A percentile compares a stretch with the other conserved stretches of the same genome.
phyloP scores from a whole-genome alignment of 441 rosid species.

The Adansonia rubrostipa region DNA sequence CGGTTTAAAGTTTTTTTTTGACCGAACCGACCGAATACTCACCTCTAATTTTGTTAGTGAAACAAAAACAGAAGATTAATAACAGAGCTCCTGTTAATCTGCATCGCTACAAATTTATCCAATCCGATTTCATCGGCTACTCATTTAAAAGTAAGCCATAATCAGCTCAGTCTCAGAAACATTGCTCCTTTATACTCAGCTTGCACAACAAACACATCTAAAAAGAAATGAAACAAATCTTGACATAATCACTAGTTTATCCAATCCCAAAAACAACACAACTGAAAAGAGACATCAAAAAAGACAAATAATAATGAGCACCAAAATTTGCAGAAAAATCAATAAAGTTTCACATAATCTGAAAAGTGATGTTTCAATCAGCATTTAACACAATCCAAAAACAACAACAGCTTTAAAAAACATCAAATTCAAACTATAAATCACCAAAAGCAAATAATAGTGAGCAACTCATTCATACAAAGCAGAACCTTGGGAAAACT shows the following conservation, averaged over 20 bases:
- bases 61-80: too few species aligned
- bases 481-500: neutral
- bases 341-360: neutral
- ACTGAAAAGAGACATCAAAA: too few species aligned
- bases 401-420: neutral
- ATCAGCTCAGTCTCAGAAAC: neutral
- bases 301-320: too few species aligned
- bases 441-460: neutral
- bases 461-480: neutral
- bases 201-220: neutral
- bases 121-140: neutral
- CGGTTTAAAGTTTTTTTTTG: too few species aligned
- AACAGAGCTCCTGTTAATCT: too few species aligned
- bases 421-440: constrained; percentile 1
- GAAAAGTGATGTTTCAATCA: neutral
- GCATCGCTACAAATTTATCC: neutral
- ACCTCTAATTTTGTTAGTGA: too few species aligned
- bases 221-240: too few species aligned
- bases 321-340: neutral
- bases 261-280: too few species aligned
- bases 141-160: neutral
- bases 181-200: neutral
- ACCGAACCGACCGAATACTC: too few species aligned
- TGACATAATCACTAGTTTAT: too few species aligned
- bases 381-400: constrained; percentile 3